A percentile compares a stretch with the other conserved stretches of the same genome.
Conservation (phyloP, 2,329 filamentous ascomycete species). For the Paecilomyces dactylethromorphus region DNA sequence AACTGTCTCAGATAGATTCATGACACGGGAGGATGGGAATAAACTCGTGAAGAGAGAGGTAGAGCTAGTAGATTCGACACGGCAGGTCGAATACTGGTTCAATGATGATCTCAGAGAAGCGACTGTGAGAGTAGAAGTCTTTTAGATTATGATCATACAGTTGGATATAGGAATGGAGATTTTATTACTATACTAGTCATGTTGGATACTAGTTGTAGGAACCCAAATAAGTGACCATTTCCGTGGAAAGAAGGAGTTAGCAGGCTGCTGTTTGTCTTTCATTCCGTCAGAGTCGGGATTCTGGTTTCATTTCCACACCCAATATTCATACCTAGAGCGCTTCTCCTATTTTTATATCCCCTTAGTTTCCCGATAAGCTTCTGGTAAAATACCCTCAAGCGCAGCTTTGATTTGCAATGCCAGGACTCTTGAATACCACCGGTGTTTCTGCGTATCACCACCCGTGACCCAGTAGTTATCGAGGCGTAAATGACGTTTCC, state of each 20-base stretch:
- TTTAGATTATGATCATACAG: not conserved
- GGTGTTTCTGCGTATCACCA: conserved; percentile 35
- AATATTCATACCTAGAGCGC: too few relatives aligned
- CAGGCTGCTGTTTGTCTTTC: too few relatives aligned
- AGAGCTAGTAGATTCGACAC: conserved; percentile 70
- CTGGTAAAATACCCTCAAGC: conserved; percentile 23
- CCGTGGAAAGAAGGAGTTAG: too few relatives aligned
- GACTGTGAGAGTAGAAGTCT: conserved; percentile 60
- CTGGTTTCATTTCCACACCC: too few relatives aligned
- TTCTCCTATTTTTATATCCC: too few relatives aligned
- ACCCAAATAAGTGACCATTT: not conserved
- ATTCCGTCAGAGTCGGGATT: too few relatives aligned
- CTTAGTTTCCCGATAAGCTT: conserved; percentile 19
- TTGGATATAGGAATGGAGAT: not conserved
- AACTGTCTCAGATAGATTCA: conserved; percentile 2
- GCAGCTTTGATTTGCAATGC: conserved; percentile 42
- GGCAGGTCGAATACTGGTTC: conserved; percentile 76
- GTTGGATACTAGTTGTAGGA: too few relatives aligned
- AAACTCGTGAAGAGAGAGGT: conserved; percentile 72
- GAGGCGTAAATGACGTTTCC: conserved; percentile 22
- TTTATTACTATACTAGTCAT: too few relatives aligned
- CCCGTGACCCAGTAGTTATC: conserved; percentile 40
- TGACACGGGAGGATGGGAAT: conserved; percentile 31
- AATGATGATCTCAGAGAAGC: conserved; percentile 59
- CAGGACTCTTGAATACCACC: conserved; percentile 37